Base-by-base conservation (phyloP, 495 filamentous ascomycete species). In the Podospora tetraspora region DNA sequence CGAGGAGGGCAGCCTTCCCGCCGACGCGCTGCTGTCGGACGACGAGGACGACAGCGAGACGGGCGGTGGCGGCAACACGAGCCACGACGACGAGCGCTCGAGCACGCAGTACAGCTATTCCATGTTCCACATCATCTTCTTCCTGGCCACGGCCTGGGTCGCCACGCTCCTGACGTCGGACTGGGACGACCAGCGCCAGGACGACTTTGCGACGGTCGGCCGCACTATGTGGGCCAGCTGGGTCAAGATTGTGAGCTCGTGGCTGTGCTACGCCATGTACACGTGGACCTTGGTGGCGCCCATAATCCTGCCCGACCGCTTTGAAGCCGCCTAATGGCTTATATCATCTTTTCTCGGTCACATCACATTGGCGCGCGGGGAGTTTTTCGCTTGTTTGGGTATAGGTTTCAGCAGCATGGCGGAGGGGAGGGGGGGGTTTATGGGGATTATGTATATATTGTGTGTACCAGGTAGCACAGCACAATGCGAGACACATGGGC, bases 191-290 rank as follows among this genome's bases (percentile, higher is more conserved):
- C 80, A 84, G 65, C 76, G 79, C 27, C 76, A 78, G 29, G 86
- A 90, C 57, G 88, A 93, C 73, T 97, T 99, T 78, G 90, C 91
- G 5, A 90, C 95, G 0, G 94, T 99, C 21, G 95, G 95, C 30
- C 83, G 95, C 61, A 97, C 94, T 22, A 95, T 97, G 82, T 96
- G 94, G 89, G 95, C 95, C 23, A 97, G 92, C 80, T 99, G 95
- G 95, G 93, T 97, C 71, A 99, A 98, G 88, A 98, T 99, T 77
- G 88, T 97, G 62, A 97, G 93, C 80, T 89, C 94, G 21, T 99
- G 95, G 95, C 89, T 95, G 60, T 98, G 96, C 80, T 98, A 99
- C 79, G 89, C 82, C 56, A 92, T 99, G 78, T 99, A 97, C 73
- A 83, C 87, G 57, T 99, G 95, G 95, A 96, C 92, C 25, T 77